Evolutionary conservation across 2,329 filamentous ascomycete genomes (phyloP).

Genomic region (Hypoxylon sp.): DNA sequence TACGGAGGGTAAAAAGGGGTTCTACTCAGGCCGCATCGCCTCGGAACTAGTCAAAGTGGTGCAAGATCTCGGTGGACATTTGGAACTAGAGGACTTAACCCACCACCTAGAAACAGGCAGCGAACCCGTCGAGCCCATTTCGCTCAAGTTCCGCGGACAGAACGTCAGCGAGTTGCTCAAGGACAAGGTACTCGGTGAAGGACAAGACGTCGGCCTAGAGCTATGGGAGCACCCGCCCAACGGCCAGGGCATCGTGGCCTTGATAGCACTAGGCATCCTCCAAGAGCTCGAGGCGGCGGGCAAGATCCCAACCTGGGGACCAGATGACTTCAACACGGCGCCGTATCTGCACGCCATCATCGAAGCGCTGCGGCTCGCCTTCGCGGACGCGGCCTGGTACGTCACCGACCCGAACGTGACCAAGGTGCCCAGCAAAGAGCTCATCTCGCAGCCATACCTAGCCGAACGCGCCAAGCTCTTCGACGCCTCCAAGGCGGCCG

Average conservation of each 20-base stretch:
- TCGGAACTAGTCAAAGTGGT: slow-evolving; percentile 83
- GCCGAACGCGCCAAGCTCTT: slow-evolving; percentile 71
- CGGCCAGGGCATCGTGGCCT: slow-evolving; percentile 91
- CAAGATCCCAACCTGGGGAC: slow-evolving; percentile 74
- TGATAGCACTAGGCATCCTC: slow-evolving; percentile 93
- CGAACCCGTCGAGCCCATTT: slow-evolving; percentile 86
- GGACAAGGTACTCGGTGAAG: slow-evolving; percentile 44
- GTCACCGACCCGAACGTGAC: slow-evolving; percentile 81
- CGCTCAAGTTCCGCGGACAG: slow-evolving; percentile 78
- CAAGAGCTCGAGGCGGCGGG: slow-evolving; percentile 81
- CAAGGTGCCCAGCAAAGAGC: slow-evolving; percentile 72
- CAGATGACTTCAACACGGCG: slow-evolving; percentile 80
- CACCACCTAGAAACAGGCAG: slow-evolving; percentile 74
- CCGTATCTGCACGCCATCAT: slow-evolving; percentile 87
- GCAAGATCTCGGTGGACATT: slow-evolving; percentile 75
- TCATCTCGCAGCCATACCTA: slow-evolving; percentile 80
- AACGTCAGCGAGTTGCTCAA: slow-evolving; percentile 46
- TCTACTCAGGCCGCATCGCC: slow-evolving; percentile 87
- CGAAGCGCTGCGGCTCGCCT: slow-evolving; percentile 87
- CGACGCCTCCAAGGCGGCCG: slow-evolving; percentile 66
- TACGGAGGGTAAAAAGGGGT: slow-evolving; percentile 84
- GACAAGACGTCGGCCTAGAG: slow-evolving; percentile 68
- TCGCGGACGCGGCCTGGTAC: slow-evolving; percentile 90
- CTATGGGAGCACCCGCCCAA: slow-evolving; percentile 98
- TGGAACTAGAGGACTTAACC: slow-evolving; percentile 81